Conservation (phyloP, 2,329 filamentous ascomycete genomes). For the Fragosphaeria purpurea region DNA sequence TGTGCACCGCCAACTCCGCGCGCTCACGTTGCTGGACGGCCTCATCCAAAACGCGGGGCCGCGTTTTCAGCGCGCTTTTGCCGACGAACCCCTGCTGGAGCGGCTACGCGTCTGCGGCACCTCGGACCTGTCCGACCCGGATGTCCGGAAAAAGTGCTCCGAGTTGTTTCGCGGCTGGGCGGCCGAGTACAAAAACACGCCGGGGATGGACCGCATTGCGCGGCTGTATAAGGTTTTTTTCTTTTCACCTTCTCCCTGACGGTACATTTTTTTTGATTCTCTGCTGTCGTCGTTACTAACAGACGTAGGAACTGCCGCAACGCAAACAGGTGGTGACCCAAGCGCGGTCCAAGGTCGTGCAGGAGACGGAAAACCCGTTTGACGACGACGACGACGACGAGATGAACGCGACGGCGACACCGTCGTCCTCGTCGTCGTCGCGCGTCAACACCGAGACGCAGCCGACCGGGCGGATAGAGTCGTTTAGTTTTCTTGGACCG, state of each 20-base stretch:
- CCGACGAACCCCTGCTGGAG: slow-evolving; percentile 85
- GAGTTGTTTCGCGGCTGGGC: slow-evolving; percentile 84
- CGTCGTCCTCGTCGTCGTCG: slow-evolving; percentile 13
- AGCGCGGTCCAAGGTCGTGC: slow-evolving; percentile 71
- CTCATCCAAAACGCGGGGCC: slow-evolving; percentile 89
- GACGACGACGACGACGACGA: slow-evolving; percentile 52
- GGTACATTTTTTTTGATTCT: background rate
- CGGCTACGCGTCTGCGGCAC: slow-evolving; percentile 80
- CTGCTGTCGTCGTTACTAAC: slow-evolving; percentile 15
- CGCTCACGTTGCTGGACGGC: slow-evolving; percentile 80
- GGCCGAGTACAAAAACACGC: slow-evolving; percentile 65
- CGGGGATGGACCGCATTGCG: slow-evolving; percentile 72
- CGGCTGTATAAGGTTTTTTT: slow-evolving; percentile 50
- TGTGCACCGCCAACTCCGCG: slow-evolving; percentile 81
- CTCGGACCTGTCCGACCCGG: slow-evolving; percentile 71
- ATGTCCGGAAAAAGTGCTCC: slow-evolving; percentile 82
- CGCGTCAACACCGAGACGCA: slow-evolving; percentile 9
- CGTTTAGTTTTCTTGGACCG: slow-evolving; percentile 31
- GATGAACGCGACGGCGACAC: slow-evolving; percentile 10
- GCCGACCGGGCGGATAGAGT: slow-evolving; percentile 24
- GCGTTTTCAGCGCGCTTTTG: slow-evolving; percentile 77
- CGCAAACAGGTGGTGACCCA: slow-evolving; percentile 64
- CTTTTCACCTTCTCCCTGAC: background rate
- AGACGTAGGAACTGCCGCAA: slow-evolving; percentile 43
- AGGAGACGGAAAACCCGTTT: slow-evolving; percentile 68